Percentiles rank a stretch among this genome's conserved stretches.
These are phyloP conservation scores for Rhodocollybia butyracea DNA, from an alignment of 768 basidiomycete species.

Conservation along the genomic window DNA sequence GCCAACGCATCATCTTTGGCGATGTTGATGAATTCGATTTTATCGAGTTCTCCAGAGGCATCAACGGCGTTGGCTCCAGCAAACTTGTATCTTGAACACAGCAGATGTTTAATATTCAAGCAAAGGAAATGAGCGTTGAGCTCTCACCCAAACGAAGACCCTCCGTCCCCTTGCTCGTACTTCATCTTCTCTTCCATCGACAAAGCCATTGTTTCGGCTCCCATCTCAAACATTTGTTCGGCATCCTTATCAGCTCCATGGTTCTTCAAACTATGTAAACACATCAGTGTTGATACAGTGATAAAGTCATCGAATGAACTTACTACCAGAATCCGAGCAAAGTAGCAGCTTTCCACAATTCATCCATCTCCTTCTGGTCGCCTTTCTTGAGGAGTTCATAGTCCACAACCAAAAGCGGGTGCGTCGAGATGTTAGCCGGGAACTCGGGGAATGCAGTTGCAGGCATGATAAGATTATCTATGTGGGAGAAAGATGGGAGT, in stretches of 20 bases:
- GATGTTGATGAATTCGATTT: constrained; percentile 28
- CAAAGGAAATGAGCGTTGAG: not conserved
- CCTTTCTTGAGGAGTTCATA: constrained; percentile 31
- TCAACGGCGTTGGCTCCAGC: constrained; percentile 41
- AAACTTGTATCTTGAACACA: constrained; percentile 37
- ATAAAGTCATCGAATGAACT: constrained; percentile 22
- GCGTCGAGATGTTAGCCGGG: constrained; percentile 37
- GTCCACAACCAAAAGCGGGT: constrained; percentile 42
- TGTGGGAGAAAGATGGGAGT: not conserved
- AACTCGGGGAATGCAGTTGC: constrained; percentile 28
- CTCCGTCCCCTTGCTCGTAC: constrained; percentile 39
- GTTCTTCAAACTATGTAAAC: constrained; percentile 37
- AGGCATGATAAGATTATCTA: constrained; percentile 4
- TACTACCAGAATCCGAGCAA: constrained; percentile 51
- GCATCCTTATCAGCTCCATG: constrained; percentile 37
- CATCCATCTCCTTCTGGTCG: constrained; percentile 33
- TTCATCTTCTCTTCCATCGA: constrained; percentile 40
- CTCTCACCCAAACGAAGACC: constrained; percentile 36
- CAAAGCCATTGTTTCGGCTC: constrained; percentile 36
- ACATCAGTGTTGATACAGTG: not conserved
- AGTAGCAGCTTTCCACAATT: constrained; percentile 39
- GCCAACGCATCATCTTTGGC: constrained; percentile 45
- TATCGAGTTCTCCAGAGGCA: constrained; percentile 38
- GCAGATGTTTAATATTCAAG: not conserved
- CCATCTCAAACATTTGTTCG: constrained; percentile 39